phyloP scores from a whole-genome alignment of 2,329 filamentous ascomycete genomes.

The Fusarium sp. region DNA sequence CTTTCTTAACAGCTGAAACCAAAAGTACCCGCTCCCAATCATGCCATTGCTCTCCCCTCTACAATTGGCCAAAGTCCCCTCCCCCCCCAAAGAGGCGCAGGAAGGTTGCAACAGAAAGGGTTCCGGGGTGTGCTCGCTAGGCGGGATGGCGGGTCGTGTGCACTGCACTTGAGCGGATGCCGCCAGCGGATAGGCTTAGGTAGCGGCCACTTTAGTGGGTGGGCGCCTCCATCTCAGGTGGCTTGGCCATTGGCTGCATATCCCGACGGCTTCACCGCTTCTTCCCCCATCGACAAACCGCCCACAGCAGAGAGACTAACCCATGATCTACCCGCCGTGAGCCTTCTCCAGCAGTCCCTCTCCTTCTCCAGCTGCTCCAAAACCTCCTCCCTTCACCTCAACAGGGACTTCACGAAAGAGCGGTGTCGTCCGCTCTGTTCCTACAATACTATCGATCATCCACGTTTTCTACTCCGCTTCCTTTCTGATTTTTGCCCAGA shows the following conservation, averaged over 20 bases:
- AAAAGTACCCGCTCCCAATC: background rate
- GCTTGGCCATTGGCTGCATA: slow-evolving; percentile 55
- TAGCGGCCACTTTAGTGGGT: slow-evolving; percentile 47
- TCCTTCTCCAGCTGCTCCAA: slow-evolving; percentile 49
- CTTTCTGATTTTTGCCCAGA: slow-evolving; percentile 56
- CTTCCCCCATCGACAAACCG: slow-evolving; percentile 54
- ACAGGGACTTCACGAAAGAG: slow-evolving; percentile 58
- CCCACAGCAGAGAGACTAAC: slow-evolving; percentile 46
- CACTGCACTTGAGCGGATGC: slow-evolving; percentile 38
- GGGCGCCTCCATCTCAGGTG: slow-evolving; percentile 47
- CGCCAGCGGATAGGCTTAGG: slow-evolving; percentile 47
- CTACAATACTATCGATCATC: slow-evolving; percentile 55
- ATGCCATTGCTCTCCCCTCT: slow-evolving; percentile 6
- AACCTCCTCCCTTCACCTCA: slow-evolving; percentile 50
- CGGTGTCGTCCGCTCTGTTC: slow-evolving; percentile 59
- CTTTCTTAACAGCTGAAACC: slow-evolving; percentile 24
- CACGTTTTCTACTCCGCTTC: slow-evolving; percentile 52
- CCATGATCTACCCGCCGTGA: slow-evolving; percentile 47
- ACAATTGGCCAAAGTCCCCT: slow-evolving; percentile 41
- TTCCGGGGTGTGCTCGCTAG: slow-evolving; percentile 37
- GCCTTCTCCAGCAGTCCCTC: slow-evolving; percentile 47
- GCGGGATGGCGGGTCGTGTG: slow-evolving; percentile 30
- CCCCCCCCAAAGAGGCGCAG: slow-evolving; percentile 41
- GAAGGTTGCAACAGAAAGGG: slow-evolving; percentile 41
- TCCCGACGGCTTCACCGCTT: slow-evolving; percentile 58